These are phyloP conservation scores for Shiraia sp. DNA, from an alignment of 2,329 filamentous ascomycete genomes.

Conservation along the genomic window DNA sequence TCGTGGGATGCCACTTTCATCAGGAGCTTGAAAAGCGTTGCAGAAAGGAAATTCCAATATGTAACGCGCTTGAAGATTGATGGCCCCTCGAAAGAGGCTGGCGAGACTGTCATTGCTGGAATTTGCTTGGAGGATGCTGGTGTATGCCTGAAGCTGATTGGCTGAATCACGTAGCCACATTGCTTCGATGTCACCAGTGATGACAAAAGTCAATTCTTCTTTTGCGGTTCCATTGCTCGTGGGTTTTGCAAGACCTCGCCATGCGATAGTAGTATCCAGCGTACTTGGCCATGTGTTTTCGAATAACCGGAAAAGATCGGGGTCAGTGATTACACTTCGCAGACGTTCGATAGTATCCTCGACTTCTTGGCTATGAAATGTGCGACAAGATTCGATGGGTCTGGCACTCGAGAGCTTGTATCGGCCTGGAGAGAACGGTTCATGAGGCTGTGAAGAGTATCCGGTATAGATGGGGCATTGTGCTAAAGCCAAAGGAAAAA, in stretches of 20 bases:
- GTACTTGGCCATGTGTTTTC: conserved; percentile 75
- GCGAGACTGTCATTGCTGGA: conserved; percentile 56
- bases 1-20: conserved; percentile 48
- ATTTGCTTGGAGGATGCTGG: conserved; percentile 59
- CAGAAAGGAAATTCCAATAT: conserved; percentile 62
- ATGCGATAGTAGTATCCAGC: conserved; percentile 73
- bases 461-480: conserved; percentile 50
- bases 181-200: conserved; percentile 62
- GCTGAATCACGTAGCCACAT: conserved; percentile 61
- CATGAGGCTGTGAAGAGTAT: conserved; percentile 46
- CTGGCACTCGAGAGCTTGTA: conserved; percentile 52
- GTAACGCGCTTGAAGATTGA: conserved; percentile 72
- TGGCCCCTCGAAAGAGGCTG: conserved; percentile 68
- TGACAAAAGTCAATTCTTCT: conserved; percentile 61
- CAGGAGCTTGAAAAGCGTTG: conserved; percentile 57
- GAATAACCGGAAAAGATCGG: conserved; percentile 71
- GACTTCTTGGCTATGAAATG: conserved; percentile 48
- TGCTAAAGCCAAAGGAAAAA: conserved; percentile 23
- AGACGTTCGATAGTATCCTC: conserved; percentile 45
- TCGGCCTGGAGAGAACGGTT: conserved; percentile 46
- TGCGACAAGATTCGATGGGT: conserved; percentile 50
- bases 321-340: conserved; percentile 47
- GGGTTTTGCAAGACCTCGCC: conserved; percentile 63
- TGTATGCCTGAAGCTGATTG: conserved; percentile 73
- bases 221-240: conserved; percentile 22